Percentiles rank a stretch among this genome's conserved stretches.
These are phyloP conservation scores for Oxytropis ochrocephala DNA, from an alignment of 306 rosid genomes.

Conservation along the genomic window DNA sequence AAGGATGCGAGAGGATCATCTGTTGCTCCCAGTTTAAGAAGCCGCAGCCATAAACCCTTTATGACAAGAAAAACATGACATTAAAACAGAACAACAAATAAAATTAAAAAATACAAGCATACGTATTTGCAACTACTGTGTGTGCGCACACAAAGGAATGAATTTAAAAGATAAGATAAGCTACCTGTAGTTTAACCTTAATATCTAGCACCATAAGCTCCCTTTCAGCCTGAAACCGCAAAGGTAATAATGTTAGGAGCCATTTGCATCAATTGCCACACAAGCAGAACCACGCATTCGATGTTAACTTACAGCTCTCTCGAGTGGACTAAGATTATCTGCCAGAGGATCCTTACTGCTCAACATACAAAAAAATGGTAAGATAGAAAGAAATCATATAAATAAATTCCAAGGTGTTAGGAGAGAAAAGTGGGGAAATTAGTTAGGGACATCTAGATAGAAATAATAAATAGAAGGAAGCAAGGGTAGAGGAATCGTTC, in stretches of 20 bases:
- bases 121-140: neutral
- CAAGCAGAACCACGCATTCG: slow-evolving; percentile 14
- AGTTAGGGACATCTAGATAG: neutral
- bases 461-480: neutral
- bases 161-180: slow-evolving; percentile 11
- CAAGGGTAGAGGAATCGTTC: neutral
- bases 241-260: slow-evolving; percentile 2
- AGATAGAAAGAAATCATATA: slow-evolving; percentile 21
- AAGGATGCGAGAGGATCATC: slow-evolving; percentile 98
- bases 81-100: neutral
- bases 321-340: slow-evolving; percentile 75
- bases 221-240: slow-evolving; percentile 82
- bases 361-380: slow-evolving; percentile 46
- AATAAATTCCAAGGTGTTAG: neutral
- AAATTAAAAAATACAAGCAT: neutral
- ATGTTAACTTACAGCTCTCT: slow-evolving; percentile 80
- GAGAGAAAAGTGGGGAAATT: neutral
- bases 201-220: slow-evolving; percentile 97
- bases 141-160: neutral
- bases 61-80: slow-evolving; percentile 20
- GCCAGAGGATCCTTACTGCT: slow-evolving; percentile 66
- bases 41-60: slow-evolving; percentile 97
- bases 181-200: slow-evolving; percentile 96
- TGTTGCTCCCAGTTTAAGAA: slow-evolving; percentile 86
- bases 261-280: slow-evolving; percentile 10